Base-by-base conservation (phyloP, 2,329 filamentous ascomycete genomes). In the Aureobasidium vineae region DNA sequence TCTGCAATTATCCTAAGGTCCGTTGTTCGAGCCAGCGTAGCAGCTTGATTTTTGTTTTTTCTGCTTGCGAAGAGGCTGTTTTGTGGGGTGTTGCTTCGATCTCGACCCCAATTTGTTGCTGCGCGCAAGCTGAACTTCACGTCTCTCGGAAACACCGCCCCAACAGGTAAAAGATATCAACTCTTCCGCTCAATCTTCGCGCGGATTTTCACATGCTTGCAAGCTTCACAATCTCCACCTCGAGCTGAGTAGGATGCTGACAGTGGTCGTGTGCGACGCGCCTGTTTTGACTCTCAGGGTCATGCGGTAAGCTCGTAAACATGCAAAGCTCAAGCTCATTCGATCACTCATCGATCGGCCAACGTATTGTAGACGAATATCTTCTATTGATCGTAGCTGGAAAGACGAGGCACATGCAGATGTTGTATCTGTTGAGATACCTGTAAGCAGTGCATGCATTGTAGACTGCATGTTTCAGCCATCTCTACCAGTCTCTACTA, bases 1-100 rank as follows among this genome's bases (percentile, higher is more conserved):
- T 43, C 50, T 54, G 61, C 61, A 64, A 23, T 64, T 36, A 64
- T 64, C 61, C 61, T 64, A 64, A 64, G 61, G 61, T 64, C 61
- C 61, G 61, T 64, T 64, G 61, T 64, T 64, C 61, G 61, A 64
- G 38, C 61, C 61, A 64, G 61, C 61, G 61, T 64, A 64, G 61
- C 61, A 64, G 61, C 61, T 64, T 64, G 7, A 16, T 38, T 64
- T 64, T 64, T 56, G 61, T 15, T n/a, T 11, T 28, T 56, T 61
- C n/a, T 38, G 31, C 16, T 10, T 40, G 2, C 11, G 15, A 28
- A n/a, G 10, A 15, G n/a, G 3, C 40, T 36, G 1, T 43, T 15
- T 15, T 47, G 40, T 33, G 56, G 56, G 38, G 53, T 3, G 11
- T 16, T 23, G 16, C 5, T 26, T 40, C 11, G 21, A 16, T 2